These are phyloP conservation scores for Pythium periplocum DNA, from an alignment of 352 stramenopile species.

Conservation along the genomic window DNA sequence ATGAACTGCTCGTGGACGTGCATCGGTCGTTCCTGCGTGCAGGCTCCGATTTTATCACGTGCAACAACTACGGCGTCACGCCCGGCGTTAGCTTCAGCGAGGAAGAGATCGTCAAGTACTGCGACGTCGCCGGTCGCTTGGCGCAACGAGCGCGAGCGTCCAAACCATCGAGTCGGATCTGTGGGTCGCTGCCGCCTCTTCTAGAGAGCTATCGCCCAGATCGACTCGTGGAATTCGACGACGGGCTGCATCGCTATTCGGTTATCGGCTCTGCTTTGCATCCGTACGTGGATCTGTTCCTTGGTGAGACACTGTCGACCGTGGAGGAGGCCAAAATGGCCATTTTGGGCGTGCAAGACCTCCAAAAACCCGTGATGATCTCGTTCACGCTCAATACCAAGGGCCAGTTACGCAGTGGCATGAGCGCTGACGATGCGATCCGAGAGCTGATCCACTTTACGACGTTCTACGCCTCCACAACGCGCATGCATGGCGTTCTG, in stretches of 20 bases:
- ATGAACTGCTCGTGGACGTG: conserved; percentile 67
- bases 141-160: conserved; percentile 20
- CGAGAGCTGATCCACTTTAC: conserved; percentile 31
- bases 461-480: conserved; percentile 5
- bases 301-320: conserved; percentile 88
- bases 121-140: conserved; percentile 45
- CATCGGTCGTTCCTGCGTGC: conserved; percentile 80
- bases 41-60: conserved; percentile 80
- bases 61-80: conserved; percentile 90
- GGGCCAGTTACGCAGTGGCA: conserved; percentile 69
- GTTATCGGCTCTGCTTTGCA: conserved; percentile 56
- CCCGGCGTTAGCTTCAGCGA: conserved; percentile 80
- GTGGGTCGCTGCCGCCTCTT: conserved; percentile 84
- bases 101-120: conserved; percentile 53
- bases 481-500: conserved; percentile 56
- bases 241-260: conserved; percentile 72
- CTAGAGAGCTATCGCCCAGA: conserved; percentile 88
- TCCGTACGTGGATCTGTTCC: conserved; percentile 69
- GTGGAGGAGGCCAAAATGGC: conserved; percentile 81
- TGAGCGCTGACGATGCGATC: conserved; percentile 43
- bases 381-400: conserved; percentile 77
- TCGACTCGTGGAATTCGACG: conserved; percentile 51
- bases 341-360: conserved; percentile 53
- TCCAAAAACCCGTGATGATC: conserved; percentile 50
- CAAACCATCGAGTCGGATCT: conserved; percentile 30